phyloP scores from a whole-genome alignment of 2,329 filamentous ascomycete genomes.

The Colletotrichum higginsianum region DNA sequence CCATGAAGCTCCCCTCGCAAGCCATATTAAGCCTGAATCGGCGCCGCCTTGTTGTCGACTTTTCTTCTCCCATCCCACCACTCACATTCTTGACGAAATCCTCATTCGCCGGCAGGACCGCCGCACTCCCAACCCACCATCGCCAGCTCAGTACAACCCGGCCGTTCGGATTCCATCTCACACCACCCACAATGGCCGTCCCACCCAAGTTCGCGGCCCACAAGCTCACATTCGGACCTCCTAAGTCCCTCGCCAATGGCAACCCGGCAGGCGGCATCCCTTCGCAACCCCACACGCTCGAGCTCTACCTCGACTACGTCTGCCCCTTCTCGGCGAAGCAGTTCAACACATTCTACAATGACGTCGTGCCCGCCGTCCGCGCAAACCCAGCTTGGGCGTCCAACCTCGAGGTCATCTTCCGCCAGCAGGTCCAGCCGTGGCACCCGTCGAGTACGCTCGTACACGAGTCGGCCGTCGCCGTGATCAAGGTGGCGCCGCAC shows the following conservation, averaged over 20 bases:
- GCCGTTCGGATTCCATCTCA: slow-evolving; percentile 4
- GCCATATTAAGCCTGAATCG: slow-evolving; percentile 33
- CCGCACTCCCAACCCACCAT: background rate
- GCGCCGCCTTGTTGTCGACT: slow-evolving; percentile 15
- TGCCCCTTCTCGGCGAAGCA: slow-evolving; percentile 80
- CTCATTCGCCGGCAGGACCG: background rate
- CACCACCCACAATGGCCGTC: slow-evolving; percentile 73
- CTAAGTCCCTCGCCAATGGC: slow-evolving; percentile 52
- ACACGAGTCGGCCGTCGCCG: slow-evolving; percentile 88
- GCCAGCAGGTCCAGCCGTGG: slow-evolving; percentile 95
- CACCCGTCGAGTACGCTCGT: slow-evolving; percentile 87
- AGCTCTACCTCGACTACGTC: slow-evolving; percentile 88
- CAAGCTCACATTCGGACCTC: slow-evolving; percentile 68
- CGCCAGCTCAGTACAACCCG: slow-evolving; percentile 1
- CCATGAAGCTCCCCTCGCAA: slow-evolving; percentile 36
- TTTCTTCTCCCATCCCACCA: background rate
- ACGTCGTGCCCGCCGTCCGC: slow-evolving; percentile 76
- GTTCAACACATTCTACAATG: slow-evolving; percentile 82
- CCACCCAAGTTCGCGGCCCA: slow-evolving; percentile 84
- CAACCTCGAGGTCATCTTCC: slow-evolving; percentile 83
- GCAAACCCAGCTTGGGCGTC: slow-evolving; percentile 69
- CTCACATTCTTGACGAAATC: background rate
- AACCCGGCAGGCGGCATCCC: slow-evolving; percentile 54
- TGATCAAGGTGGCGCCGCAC: slow-evolving; percentile 77
- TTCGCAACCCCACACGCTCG: slow-evolving; percentile 70